These are phyloP conservation scores for Kluyveromyces sp. DNA, from an alignment of 1,139 yeast species.

Conservation along the genomic window DNA sequence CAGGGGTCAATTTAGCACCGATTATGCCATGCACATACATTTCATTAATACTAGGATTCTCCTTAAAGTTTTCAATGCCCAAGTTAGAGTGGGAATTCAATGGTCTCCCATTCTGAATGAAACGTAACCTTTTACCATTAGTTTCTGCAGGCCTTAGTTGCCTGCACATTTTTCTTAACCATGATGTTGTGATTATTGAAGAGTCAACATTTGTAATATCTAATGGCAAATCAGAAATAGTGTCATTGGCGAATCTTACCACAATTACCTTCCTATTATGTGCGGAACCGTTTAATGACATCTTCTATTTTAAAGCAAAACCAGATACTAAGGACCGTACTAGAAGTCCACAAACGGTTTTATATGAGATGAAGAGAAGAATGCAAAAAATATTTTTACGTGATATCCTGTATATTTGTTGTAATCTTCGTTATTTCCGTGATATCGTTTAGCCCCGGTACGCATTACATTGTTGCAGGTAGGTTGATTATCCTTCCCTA, in stretches of 20 bases:
- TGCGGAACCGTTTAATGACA: neutral
- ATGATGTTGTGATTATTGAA: conserved; percentile 33
- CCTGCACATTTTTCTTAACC: conserved; percentile 41
- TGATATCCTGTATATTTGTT: neutral
- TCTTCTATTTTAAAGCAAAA: neutral
- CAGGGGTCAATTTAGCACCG: conserved; percentile 56
- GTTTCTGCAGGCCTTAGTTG: conserved; percentile 31
- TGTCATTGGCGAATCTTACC: conserved; percentile 44
- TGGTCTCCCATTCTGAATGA: conserved; percentile 70
- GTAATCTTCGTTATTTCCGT: too few relatives aligned
- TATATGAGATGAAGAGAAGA: too few relatives aligned
- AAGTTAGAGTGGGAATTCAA: conserved; percentile 54
- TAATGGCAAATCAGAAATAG: conserved; percentile 38
- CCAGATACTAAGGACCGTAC: neutral
- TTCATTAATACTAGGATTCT: conserved; percentile 13
- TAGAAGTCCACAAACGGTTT: too few relatives aligned
- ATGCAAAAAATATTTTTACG: too few relatives aligned
- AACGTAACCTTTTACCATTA: conserved; percentile 48
- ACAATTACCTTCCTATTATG: conserved; percentile 26
- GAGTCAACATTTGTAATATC: conserved; percentile 33
- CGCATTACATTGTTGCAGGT: neutral
- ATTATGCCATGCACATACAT: conserved; percentile 74
- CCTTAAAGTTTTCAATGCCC: conserved; percentile 23
- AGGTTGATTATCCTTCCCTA: neutral
- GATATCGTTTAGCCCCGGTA: neutral